Base-by-base conservation (phyloP, 2,329 filamentous ascomycete genomes). In the Cercospora nicotianae region DNA sequence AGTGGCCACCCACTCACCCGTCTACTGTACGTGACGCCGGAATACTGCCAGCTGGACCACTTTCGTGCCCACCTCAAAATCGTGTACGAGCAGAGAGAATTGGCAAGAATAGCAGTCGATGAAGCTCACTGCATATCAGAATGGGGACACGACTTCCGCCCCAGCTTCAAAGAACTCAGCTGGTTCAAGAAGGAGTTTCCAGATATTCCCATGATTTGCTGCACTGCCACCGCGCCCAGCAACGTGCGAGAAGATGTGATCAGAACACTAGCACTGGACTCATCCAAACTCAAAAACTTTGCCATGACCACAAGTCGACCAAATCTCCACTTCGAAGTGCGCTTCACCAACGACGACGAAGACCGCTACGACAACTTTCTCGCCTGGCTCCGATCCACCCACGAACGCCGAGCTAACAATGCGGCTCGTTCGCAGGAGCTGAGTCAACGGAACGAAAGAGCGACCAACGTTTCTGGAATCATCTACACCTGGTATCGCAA, bases 81-180 rank as follows among this genome's bases (percentile, higher is more conserved):
- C 4, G 90, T 97, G 13, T 83, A 97, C 76, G 83, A 88, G 67
- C 93, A 97, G 78, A 87, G 87, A 66, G 92, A 97, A 80, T 86
- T 98, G n/a, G 90, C 91, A 9, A 88, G 94, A 13, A 88, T 98
- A 70, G 94, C 91, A 59, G 89, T 98, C 66, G 94, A 98, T 76
- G 94, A 98, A 81, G 94, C 94, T 2, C 94, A 98, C 79, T 98
- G 94, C 51, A 96, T 98, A 73, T 96, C 92, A 26, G 94, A 97
- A 88, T 97, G 94, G 94, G 94, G 94, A 1, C 94, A 98, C 78
- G 94, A 98, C 79, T 98, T 98, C 77, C 90, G 94, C n/a, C 91
- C 90, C 39, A 91, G 93, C 66, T 98, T 97, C 80, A 93, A 95
- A 76, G 87, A 90, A 20, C 85, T 98, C 6, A 90, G 87, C 2